These are phyloP conservation scores for Hanseniaspora occidentalis DNA, from an alignment of 805 yeast genomes.

Conservation along the genomic window DNA sequence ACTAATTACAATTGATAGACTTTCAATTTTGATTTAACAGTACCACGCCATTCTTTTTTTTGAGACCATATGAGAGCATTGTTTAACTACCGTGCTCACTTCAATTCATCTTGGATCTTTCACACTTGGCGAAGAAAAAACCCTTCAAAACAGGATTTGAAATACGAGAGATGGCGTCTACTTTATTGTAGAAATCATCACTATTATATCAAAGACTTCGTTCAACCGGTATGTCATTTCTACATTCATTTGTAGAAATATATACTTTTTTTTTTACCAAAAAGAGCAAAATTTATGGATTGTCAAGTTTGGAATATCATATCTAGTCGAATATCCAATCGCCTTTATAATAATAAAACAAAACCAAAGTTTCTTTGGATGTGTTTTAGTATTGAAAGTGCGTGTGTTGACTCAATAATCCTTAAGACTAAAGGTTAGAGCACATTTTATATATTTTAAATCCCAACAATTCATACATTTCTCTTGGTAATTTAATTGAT, in stretches of 20 bases:
- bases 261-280: neutral
- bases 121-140: constrained; percentile 1
- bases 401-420: neutral
- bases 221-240: too few relatives aligned
- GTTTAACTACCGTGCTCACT: neutral
- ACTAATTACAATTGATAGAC: too few relatives aligned
- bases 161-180: too few relatives aligned
- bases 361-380: too few relatives aligned
- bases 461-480: neutral
- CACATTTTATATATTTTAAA: neutral
- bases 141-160: too few relatives aligned
- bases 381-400: too few relatives aligned
- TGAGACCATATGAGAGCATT: neutral
- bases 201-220: too few relatives aligned
- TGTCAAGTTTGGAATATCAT: neutral
- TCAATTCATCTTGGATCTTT: neutral
- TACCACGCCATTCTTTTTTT: neutral
- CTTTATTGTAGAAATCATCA: too few relatives aligned
- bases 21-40: too few relatives aligned
- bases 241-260: too few relatives aligned
- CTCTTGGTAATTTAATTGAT: too few relatives aligned
- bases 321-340: neutral
- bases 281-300: neutral
- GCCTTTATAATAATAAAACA: too few relatives aligned
- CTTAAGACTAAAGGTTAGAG: constrained; percentile 1